A percentile compares a stretch with the other conserved stretches of the same genome.
These are phyloP conservation scores for Botrytis pseudocinerea DNA, from an alignment of 2,329 filamentous ascomycete genomes.

Conservation along the genomic window DNA sequence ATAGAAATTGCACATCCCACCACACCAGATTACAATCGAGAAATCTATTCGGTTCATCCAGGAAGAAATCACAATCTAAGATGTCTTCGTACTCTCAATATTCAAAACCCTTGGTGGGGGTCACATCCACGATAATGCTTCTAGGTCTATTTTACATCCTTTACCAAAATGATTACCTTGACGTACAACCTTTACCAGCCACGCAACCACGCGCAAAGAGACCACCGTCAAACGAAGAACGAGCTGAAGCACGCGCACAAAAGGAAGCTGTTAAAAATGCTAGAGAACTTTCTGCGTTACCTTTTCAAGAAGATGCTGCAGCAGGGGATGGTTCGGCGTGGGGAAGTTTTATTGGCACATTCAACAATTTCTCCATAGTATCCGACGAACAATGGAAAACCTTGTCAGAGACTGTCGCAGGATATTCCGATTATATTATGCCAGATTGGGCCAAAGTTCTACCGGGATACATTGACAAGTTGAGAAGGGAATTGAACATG, in stretches of 20 bases:
- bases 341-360: constrained; percentile 36
- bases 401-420: constrained; percentile 55
- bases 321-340: constrained; percentile 37
- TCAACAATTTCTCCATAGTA: constrained; percentile 50
- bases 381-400: constrained; percentile 57
- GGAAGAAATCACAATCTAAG: constrained; percentile 25
- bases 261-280: constrained; percentile 35
- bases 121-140: constrained; percentile 34
- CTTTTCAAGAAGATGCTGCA: constrained; percentile 31
- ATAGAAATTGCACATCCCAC: not conserved
- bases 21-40: constrained; percentile 19
- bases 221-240: constrained; percentile 31
- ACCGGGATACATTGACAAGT: constrained; percentile 75
- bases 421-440: constrained; percentile 63
- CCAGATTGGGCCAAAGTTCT: constrained; percentile 80
- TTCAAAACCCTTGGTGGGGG: constrained; percentile 30
- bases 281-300: constrained; percentile 32
- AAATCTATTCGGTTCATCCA: constrained; percentile 27
- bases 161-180: constrained; percentile 35
- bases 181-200: constrained; percentile 39
- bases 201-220: constrained; percentile 34
- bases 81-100: constrained; percentile 28
- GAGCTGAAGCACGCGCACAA: constrained; percentile 27
- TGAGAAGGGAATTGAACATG: constrained; percentile 86
- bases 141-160: constrained; percentile 38